phyloP scores from a whole-genome alignment of 2,329 filamentous ascomycete species.

The Diaporthe longicolla region DNA sequence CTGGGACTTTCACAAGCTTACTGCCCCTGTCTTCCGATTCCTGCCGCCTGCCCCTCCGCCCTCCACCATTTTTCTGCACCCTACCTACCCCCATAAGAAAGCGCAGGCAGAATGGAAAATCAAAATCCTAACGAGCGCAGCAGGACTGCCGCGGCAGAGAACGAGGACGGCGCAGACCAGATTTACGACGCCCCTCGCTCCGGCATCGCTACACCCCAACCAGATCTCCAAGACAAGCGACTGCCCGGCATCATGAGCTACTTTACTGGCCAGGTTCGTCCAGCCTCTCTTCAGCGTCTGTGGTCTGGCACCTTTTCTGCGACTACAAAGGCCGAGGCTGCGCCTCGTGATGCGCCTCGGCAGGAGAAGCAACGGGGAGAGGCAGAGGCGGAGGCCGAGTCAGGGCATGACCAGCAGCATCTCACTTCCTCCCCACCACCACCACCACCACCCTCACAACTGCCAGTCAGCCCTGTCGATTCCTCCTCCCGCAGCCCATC shows the following conservation, averaged over 20 bases:
- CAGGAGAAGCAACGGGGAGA: conserved; percentile 42
- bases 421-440: conserved; percentile 44
- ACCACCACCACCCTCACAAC: conserved; percentile 41
- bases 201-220: conserved; percentile 92
- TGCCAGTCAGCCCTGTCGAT: conserved; percentile 47
- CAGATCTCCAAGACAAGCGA: conserved; percentile 94
- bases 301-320: conserved; percentile 56
- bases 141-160: conserved; percentile 70
- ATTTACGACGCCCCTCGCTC: conserved; percentile 90
- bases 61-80: conserved; percentile 40
- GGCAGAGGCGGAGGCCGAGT: conserved; percentile 26
- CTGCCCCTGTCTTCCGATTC: conserved; percentile 44
- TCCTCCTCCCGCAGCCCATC: conserved; percentile 43
- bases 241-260: conserved; percentile 96
- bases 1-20: conserved; percentile 43
- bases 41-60: conserved; percentile 42
- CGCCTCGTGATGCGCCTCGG: conserved; percentile 49
- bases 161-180: conserved; percentile 80
- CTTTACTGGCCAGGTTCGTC: conserved; percentile 97
- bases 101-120: conserved; percentile 54
- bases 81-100: conserved; percentile 42
- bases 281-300: conserved; percentile 75
- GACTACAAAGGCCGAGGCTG: conserved; percentile 55
- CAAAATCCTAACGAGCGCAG: conserved; percentile 65
- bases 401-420: conserved; percentile 36